Base-by-base conservation (phyloP, 768 basidiomycete species). In the Lactifluus subvellereus region DNA sequence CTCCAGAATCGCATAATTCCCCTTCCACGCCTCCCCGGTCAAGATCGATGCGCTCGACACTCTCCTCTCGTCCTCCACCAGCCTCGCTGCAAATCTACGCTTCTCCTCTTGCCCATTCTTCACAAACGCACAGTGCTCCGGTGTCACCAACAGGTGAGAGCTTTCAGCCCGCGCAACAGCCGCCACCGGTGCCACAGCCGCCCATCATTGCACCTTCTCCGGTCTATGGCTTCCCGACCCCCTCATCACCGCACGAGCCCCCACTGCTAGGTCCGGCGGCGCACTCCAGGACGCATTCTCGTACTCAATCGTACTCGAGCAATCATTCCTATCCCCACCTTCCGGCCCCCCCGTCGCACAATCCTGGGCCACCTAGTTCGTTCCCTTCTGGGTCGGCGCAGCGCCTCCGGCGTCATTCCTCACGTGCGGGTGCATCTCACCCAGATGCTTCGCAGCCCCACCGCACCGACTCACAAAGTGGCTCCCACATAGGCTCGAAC, bases 81-180 rank as follows among this genome's bases (percentile, higher is more conserved):
- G n/a, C 18, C 11, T n/a, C 60, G 3, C 18, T 62, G 18, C 64
- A 67, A 47, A 67, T 66, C 49, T 66, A 67, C 20, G 40, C 60
- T 4, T 64, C 66, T 9, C 67, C 67, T 30, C 33, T 37, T 16
- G 42, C 8, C 27, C 64, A 16, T 18, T 55, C 62, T 30, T 60
- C 48, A 10, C 58, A 55, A 10, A 51, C 62, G 9, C 62, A 43
- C 16, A 64, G 62, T 60, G 62, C 54, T 22, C 58, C 62, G 0
- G 62, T 60, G 11, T 64, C 62, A 20, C 62, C 62, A 5, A 51
- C 58, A 50, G 37, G 37, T 11, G 62, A 54, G 9, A 27, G 33
- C 9, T 64, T 50, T 50, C 62, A 37, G 3, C 11, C 47, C 33
- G 33, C 48, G 6, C 58, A 64, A 51, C 62, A 54, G 7, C 52